A percentile compares a stretch with the other conserved stretches of the same genome.
phyloP scores from a whole-genome alignment of 2,329 filamentous ascomycete species.

The Alternaria consortialis region DNA sequence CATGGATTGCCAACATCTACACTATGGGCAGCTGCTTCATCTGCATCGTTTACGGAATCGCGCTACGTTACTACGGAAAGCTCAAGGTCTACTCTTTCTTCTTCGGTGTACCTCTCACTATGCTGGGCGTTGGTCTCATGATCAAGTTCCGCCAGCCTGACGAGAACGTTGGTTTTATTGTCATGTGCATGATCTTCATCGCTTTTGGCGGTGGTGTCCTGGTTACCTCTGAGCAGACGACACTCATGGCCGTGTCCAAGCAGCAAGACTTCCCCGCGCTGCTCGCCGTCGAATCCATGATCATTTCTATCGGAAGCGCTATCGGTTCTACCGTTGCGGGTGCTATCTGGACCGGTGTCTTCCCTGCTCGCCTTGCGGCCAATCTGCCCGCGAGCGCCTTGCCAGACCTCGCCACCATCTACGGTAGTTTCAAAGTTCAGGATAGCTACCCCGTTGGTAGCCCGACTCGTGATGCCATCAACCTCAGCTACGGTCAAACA shows the following conservation, averaged over 20 bases:
- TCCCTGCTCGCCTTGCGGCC: conserved; percentile 59
- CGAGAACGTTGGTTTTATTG: conserved; percentile 45
- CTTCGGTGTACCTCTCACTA: conserved; percentile 43
- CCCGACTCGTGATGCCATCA: conserved; percentile 57
- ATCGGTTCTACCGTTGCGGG: conserved; percentile 64
- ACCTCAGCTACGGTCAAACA: conserved; percentile 47
- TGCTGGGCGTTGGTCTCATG: conserved; percentile 50
- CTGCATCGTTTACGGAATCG: conserved; percentile 40
- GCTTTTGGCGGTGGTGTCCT: conserved; percentile 46
- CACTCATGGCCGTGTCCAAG: conserved; percentile 45
- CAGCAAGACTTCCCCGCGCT: conserved; percentile 46
- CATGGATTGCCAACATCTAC: conserved; percentile 54
- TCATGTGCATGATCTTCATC: conserved; percentile 50
- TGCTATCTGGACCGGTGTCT: conserved; percentile 70
- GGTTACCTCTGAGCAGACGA: conserved; percentile 47
- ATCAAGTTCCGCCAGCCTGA: conserved; percentile 51
- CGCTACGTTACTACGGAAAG: conserved; percentile 42
- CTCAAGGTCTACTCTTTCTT: conserved; percentile 42
- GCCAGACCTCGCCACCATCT: conserved; percentile 54
- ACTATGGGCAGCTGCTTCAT: conserved; percentile 49
- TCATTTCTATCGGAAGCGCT: conserved; percentile 64
- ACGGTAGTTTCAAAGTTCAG: conserved; percentile 64
- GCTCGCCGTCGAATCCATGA: conserved; percentile 63
- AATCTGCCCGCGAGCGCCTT: conserved; percentile 58
- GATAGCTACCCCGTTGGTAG: conserved; percentile 62